Conservation (phyloP, 2,329 filamentous ascomycete species). For the Penicillium sp. region DNA sequence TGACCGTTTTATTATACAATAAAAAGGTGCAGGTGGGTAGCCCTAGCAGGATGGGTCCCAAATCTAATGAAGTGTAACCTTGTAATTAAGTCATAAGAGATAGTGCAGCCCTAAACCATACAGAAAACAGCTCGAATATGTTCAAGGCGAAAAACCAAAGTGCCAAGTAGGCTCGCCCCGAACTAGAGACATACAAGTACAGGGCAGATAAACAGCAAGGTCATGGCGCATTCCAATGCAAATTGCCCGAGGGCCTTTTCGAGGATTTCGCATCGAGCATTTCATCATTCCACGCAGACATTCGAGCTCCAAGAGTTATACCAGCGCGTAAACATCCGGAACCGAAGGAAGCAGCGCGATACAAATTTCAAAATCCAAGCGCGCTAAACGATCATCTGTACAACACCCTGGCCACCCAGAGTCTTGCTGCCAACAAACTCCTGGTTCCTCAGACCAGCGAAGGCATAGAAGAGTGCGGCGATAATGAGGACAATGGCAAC, state of each 20-base stretch:
- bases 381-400: conserved; percentile 88
- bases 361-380: neutral
- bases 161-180: neutral
- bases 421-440: conserved; percentile 75
- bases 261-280: conserved; percentile 20
- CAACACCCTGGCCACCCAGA: conserved; percentile 86
- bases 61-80: neutral
- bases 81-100: neutral
- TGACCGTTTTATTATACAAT: neutral
- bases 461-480: conserved; percentile 73
- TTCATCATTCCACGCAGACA: conserved; percentile 16
- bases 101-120: neutral
- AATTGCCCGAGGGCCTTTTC: conserved; percentile 14
- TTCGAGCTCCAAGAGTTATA: conserved; percentile 1
- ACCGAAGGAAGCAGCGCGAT: conserved; percentile 1
- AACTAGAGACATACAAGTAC: conserved; percentile 22
- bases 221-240: conserved; percentile 26
- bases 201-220: conserved; percentile 15
- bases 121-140: conserved; percentile 2
- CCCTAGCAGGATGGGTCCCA: neutral
- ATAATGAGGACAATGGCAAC: conserved; percentile 78
- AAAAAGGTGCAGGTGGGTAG: neutral
- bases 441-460: conserved; percentile 47
- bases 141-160: neutral
- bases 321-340: neutral